A percentile compares a stretch with the other conserved stretches of the same genome.
These are phyloP conservation scores for Cinnamomum micranthum DNA, from an alignment of 164 flowering plant genomes.

Conservation along the genomic window DNA sequence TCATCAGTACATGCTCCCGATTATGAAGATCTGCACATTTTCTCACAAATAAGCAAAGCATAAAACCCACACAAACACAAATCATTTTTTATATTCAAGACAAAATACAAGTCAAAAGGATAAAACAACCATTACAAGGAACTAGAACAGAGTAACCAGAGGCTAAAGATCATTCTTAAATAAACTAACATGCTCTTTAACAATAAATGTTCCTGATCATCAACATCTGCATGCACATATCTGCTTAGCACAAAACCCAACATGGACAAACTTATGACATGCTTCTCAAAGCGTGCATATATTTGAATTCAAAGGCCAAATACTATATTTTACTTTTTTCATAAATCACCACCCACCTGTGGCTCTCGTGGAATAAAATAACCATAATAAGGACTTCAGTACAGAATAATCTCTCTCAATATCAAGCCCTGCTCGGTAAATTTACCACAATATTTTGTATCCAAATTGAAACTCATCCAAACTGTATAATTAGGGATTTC, in stretches of 20 bases:
- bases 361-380: no score
- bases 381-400: no score
- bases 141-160: not conserved
- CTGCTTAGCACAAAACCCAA: not conserved
- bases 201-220: conserved; percentile 61
- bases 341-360: no score
- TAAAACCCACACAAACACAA: not conserved
- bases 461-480: no score
- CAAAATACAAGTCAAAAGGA: not conserved
- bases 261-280: not conserved
- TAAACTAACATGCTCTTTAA: conserved; percentile 53
- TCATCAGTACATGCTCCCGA: conserved; percentile 69
- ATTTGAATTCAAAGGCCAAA: no score
- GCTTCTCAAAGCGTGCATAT: no score
- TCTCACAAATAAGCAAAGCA: not conserved
- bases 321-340: no score
- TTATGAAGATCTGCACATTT: conserved; percentile 67
- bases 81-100: not conserved
- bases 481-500: no score
- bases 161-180: no score
- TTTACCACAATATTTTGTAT: no score
- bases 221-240: conserved; percentile 54
- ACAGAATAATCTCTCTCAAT: no score
- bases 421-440: no score
- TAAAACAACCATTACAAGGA: not conserved